Conservation (phyloP, 305 asterid species). For the Solanum hybrid region DNA sequence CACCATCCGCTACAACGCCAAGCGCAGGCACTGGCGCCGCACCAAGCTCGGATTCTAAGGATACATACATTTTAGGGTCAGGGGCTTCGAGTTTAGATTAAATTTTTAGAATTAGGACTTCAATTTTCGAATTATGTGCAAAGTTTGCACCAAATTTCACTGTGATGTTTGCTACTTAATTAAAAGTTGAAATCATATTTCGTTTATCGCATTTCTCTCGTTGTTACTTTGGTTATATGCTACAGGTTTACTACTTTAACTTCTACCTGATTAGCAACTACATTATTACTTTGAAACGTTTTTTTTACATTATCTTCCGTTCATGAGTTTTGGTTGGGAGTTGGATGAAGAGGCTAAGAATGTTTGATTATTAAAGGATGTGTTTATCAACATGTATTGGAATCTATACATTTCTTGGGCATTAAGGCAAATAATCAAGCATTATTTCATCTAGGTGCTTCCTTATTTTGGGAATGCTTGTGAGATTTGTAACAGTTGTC, state of each 20-base stretch:
- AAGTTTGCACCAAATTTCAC: background rate
- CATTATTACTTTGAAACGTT: background rate
- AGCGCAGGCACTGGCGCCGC: conserved; percentile 97
- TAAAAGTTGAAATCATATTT: background rate
- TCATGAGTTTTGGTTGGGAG: background rate
- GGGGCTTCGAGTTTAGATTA: background rate
- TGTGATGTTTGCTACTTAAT: background rate
- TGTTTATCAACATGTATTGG: background rate
- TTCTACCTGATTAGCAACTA: background rate
- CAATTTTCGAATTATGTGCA: background rate
- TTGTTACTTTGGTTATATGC: background rate
- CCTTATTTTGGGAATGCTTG: background rate
- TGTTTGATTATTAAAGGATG: background rate
- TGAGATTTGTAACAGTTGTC: background rate
- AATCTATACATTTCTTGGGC: background rate
- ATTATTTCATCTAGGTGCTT: background rate
- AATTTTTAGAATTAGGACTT: background rate
- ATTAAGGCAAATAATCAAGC: background rate
- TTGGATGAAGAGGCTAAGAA: background rate
- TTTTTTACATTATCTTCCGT: background rate
- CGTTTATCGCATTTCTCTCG: background rate
- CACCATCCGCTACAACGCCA: conserved; percentile 90
- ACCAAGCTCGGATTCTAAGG: conserved; percentile 83
- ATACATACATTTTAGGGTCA: background rate
- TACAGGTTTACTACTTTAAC: background rate